Percentiles rank a stretch among this genome's conserved stretches.
Evolutionary conservation across 1,139 yeast genomes (phyloP).

Genomic region (Zhuliangozyma parablackwelliae): DNA sequence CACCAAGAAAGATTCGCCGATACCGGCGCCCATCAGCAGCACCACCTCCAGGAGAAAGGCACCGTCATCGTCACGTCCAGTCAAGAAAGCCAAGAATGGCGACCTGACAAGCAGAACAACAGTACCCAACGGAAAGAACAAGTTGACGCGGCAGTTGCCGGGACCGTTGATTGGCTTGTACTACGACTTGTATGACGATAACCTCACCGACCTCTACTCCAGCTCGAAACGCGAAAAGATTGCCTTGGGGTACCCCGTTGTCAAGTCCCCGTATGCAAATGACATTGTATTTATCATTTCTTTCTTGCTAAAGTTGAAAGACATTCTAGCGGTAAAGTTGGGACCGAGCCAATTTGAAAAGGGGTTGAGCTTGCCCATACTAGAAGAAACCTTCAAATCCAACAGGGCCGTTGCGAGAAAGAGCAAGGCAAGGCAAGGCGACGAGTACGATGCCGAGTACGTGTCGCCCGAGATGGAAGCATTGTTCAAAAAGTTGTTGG

Average conservation of each 20-base stretch:
- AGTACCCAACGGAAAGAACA: conserved; percentile 24
- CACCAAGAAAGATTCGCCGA: conserved; percentile 1
- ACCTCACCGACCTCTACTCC: conserved; percentile 17
- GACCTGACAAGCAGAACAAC: conserved; percentile 28
- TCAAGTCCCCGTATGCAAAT: conserved; percentile 37
- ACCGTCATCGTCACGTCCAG: background rate
- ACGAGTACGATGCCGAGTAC: conserved; percentile 11
- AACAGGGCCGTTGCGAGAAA: background rate
- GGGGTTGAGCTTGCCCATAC: conserved; percentile 39
- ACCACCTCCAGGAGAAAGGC: background rate
- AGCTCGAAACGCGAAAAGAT: conserved; percentile 17
- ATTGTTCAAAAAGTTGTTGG: conserved; percentile 32
- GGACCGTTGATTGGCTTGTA: conserved; percentile 37
- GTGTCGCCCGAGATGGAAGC: conserved; percentile 32
- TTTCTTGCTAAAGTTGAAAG: conserved; percentile 41
- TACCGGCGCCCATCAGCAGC: background rate
- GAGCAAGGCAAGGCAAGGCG: conserved; percentile 7
- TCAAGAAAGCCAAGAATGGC: background rate
- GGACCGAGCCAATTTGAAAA: conserved; percentile 49
- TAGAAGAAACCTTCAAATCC: conserved; percentile 3
- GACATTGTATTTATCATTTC: conserved; percentile 41
- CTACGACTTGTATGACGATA: conserved; percentile 39
- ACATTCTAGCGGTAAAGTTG: conserved; percentile 21
- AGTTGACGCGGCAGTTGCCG: conserved; percentile 33
- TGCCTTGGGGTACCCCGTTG: conserved; percentile 31